phyloP scores from a whole-genome alignment of 352 stramenopile species.

The Pythium dissimile region DNA sequence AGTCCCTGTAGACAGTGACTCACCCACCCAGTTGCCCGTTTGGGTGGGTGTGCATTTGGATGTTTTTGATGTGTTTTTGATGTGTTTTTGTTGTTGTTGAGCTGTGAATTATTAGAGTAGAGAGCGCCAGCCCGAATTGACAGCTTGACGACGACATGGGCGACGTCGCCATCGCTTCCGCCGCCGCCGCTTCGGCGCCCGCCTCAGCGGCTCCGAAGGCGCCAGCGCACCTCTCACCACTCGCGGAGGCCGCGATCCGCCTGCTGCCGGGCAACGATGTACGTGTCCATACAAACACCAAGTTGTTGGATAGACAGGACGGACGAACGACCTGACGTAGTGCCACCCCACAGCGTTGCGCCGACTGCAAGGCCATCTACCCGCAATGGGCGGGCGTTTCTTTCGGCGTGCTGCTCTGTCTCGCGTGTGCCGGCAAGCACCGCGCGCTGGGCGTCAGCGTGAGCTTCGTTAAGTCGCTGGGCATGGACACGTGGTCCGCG shows the following conservation, averaged over 20 bases:
- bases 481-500: conserved; percentile 71
- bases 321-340: background rate
- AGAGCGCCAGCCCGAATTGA: too few species aligned
- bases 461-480: conserved; percentile 84
- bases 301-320: background rate
- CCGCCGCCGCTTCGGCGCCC: background rate
- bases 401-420: conserved; percentile 78
- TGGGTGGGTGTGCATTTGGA: background rate
- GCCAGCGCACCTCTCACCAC: conserved; percentile 38
- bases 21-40: background rate
- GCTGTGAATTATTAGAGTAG: too few species aligned
- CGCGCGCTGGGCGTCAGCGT: conserved; percentile 73
- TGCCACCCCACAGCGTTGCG: conserved; percentile 45
- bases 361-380: conserved; percentile 76
- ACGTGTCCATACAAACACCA: conserved; percentile 12
- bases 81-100: too few species aligned
- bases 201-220: background rate
- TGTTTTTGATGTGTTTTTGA: background rate
- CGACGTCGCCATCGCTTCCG: background rate
- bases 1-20: background rate
- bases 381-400: conserved; percentile 83
- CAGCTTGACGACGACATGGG: background rate
- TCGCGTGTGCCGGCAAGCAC: conserved; percentile 73
- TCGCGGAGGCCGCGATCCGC: conserved; percentile 51
- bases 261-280: conserved; percentile 76